A percentile compares a stretch with the other conserved stretches of the same genome.
Evolutionary conservation across 441 rosid genomes (phyloP).

Genomic region (Manihot esculenta): DNA sequence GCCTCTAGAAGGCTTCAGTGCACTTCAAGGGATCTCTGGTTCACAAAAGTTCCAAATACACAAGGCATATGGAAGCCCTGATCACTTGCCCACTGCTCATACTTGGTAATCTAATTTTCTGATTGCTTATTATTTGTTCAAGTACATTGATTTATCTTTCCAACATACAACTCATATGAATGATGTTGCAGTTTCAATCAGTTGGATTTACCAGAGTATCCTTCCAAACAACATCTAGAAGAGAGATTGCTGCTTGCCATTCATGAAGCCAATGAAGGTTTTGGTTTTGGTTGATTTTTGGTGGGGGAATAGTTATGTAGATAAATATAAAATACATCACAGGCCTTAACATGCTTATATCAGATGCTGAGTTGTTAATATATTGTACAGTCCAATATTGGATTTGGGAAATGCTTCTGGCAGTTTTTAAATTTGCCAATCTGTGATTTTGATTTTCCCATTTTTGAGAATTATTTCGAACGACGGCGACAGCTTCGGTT

Average conservation of each 20-base stretch:
- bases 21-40: slow-evolving; percentile 97
- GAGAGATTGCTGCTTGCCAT: slow-evolving; percentile 92
- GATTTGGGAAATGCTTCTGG: slow-evolving; percentile 39
- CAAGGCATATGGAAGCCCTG: slow-evolving; percentile 93
- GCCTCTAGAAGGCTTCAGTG: slow-evolving; percentile 93
- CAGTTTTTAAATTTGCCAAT: slow-evolving; percentile 49
- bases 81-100: slow-evolving; percentile 95
- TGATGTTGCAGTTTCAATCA: slow-evolving; percentile 77
- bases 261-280: slow-evolving; percentile 94
- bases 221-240: slow-evolving; percentile 81
- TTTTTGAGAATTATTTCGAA: no score
- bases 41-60: slow-evolving; percentile 96
- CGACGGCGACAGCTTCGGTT: no score
- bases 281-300: slow-evolving; percentile 68
- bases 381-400: slow-evolving; percentile 51
- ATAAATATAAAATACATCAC: slow-evolving; percentile 27
- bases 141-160: no score
- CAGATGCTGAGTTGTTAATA: slow-evolving; percentile 38
- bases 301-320: slow-evolving; percentile 31
- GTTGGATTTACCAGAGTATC: slow-evolving; percentile 94
- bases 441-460: slow-evolving; percentile 3
- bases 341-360: slow-evolving; percentile 17
- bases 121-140: background rate
- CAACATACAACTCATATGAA: no score
- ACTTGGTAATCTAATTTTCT: slow-evolving; percentile 56